Evolutionary conservation across 2,329 filamentous ascomycete genomes (phyloP), one percentile per base, ranked within the genome.

Genomic region (Hawksworthiomyces lignivorus): DNA sequence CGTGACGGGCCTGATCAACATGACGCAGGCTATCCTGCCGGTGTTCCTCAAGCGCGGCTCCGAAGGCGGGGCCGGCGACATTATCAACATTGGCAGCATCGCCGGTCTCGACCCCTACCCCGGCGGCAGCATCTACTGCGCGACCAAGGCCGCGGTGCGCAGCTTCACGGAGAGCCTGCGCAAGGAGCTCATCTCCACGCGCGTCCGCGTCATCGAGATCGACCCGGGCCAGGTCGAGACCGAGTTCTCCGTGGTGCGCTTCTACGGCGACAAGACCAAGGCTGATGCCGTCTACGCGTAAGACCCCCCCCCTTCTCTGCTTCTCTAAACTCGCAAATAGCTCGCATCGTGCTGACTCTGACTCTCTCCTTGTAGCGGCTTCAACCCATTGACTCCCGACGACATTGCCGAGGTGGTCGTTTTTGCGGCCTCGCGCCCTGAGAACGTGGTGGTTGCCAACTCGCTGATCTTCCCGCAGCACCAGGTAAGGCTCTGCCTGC

Each of bases 211-310:
- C 47, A 94, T 95, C 48, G 85, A 87, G 62, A 74, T 96, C 55
- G 89, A 95, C 56, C 89, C 89, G 0, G 89, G 89, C 20, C 88
- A 94, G 65, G 88, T 95, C 35, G 87, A 95, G 72, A 95, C 89
- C 33, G 86, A 96, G 60, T 95, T 96, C 64, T 90, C 84, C 3
- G 70, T 95, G 15, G 85, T 95, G 31, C 74, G 89, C 47, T 95
- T 92, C 62, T 81, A 86, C 49, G 89, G 89, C 5, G 89, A 96
- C 61, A 89, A 89, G 70, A 60, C 72, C 47, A 94, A 94, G 70
- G 89, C 89, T 5, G 85, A 92, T 68, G 84, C 86, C 38, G 87
- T 95, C 40, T 95, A 95, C 62, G 80, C 81, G 81, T 84, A 65
- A 63, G 78, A 67, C 21, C 14, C 26, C 45, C n/a, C 14, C 22